A percentile compares a stretch with the other conserved stretches of the same genome.
These are phyloP conservation scores for Clarireedia paspali DNA, from an alignment of 2,329 filamentous ascomycete species.

Conservation along the genomic window DNA sequence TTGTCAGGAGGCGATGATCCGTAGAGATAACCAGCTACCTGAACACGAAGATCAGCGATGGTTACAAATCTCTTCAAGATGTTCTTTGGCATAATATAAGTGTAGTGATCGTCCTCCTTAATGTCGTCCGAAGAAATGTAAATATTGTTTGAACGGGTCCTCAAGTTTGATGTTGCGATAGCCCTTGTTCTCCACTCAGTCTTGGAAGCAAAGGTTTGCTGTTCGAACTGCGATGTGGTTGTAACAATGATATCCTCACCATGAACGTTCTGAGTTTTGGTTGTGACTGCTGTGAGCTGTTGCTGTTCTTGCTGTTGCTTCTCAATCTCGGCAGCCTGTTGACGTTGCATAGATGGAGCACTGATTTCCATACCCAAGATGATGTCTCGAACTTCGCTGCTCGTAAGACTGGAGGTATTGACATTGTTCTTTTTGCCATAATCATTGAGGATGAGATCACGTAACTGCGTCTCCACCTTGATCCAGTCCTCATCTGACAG, in stretches of 20 bases:
- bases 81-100: constrained; percentile 99
- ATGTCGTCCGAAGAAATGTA: constrained; percentile 96
- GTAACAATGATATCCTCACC: constrained; percentile 98
- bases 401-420: constrained; percentile 94
- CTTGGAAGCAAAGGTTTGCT: constrained; percentile 96
- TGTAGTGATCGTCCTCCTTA: constrained; percentile 77
- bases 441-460: constrained; percentile 94
- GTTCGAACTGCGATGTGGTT: constrained; percentile 95
- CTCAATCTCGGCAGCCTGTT: constrained; percentile 97
- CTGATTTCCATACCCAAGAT: constrained; percentile 99
- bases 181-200: constrained; percentile 97
- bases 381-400: constrained; percentile 94
- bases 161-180: constrained; percentile 91
- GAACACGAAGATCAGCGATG: constrained; percentile 90
- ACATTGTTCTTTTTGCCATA: constrained; percentile 99
- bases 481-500: constrained; percentile 97
- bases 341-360: constrained; percentile 93
- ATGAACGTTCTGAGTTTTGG: constrained; percentile 94
- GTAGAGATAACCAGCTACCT: constrained; percentile 94
- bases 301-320: constrained; percentile 97
- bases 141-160: constrained; percentile 93
- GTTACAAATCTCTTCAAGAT: constrained; percentile 97
- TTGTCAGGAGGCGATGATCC: constrained; percentile 89
- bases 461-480: constrained; percentile 94
- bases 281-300: constrained; percentile 93